Percentiles rank a stretch among this genome's conserved stretches.
Evolutionary conservation across 2,329 filamentous ascomycete genomes (phyloP).

Genomic region (Epicoccum sorghinum): DNA sequence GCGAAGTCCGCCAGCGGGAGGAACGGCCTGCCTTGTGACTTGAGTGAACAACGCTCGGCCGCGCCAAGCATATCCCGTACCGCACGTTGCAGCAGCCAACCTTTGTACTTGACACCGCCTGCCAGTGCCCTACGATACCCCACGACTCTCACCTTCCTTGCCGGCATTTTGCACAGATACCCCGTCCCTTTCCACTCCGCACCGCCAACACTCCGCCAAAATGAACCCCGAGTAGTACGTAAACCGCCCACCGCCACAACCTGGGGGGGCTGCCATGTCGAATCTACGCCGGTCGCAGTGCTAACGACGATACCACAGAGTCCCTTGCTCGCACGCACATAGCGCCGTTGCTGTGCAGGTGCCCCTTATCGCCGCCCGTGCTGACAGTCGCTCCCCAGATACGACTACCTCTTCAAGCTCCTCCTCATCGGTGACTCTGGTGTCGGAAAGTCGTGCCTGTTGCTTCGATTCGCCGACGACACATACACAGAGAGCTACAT

Average conservation of each 20-base stretch:
- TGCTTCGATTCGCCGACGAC: conserved; percentile 86
- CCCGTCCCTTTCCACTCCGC: conserved; percentile 17
- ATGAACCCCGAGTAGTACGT: conserved; percentile 96
- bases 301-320: conserved; percentile 40
- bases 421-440: conserved; percentile 99
- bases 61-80: conserved; percentile 13
- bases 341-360: conserved; percentile 1
- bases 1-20: conserved; percentile 17
- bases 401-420: conserved; percentile 99
- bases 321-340: conserved; percentile 5
- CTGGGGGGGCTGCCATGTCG: conserved; percentile 16
- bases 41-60: conserved; percentile 19
- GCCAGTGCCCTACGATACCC: conserved; percentile 34
- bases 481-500: conserved; percentile 99
- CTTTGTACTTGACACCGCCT: conserved; percentile 31
- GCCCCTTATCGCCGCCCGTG: conserved; percentile 15
- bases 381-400: conserved; percentile 65
- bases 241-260: conserved; percentile 41
- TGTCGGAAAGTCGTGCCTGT: conserved; percentile 99
- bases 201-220: conserved; percentile 51
- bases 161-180: conserved; percentile 13
- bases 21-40: conserved; percentile 28
- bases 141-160: conserved; percentile 18
- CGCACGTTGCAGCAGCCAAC: conserved; percentile 14
- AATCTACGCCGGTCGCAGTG: conserved; percentile 17